Conservation (phyloP, 106 monocot species). For the Dioscorea dumetorum region DNA sequence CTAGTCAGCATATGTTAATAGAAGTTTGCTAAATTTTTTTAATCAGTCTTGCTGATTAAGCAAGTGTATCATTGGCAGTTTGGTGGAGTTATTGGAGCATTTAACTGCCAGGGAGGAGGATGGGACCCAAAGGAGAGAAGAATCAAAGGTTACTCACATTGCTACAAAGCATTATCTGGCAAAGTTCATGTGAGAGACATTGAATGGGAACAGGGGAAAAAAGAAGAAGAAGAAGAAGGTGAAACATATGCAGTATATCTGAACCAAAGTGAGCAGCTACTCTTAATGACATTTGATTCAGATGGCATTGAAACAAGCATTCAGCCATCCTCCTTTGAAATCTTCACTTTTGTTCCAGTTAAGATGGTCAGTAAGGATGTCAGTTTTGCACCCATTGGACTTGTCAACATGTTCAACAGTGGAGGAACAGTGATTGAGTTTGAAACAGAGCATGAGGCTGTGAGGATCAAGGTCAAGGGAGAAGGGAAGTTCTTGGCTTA, state of each 20-base stretch:
- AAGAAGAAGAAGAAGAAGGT: slow-evolving; percentile 18
- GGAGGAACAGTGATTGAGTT: slow-evolving; percentile 30
- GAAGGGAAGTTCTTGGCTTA: slow-evolving; percentile 37
- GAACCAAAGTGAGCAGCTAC: slow-evolving; percentile 25
- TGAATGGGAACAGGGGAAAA: slow-evolving; percentile 49
- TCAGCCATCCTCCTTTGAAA: slow-evolving; percentile 46
- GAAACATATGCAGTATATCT: slow-evolving; percentile 28
- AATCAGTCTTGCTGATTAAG: neutral
- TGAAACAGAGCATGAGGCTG: neutral
- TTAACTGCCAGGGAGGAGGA: slow-evolving; percentile 58
- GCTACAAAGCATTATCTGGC: slow-evolving; percentile 37
- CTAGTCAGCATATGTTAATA: too few relatives aligned
- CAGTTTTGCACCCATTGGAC: slow-evolving; percentile 40
- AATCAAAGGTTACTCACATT: slow-evolving; percentile 30
- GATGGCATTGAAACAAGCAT: slow-evolving; percentile 25
- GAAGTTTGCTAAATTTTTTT: neutral
- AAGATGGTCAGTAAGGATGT: neutral
- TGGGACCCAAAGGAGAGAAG: slow-evolving; percentile 38
- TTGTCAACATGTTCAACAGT: slow-evolving; percentile 43
- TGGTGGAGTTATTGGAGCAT: slow-evolving; percentile 56
- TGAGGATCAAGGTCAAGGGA: slow-evolving; percentile 31
- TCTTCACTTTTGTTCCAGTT: slow-evolving; percentile 37
- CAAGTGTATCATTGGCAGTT: slow-evolving; percentile 13
- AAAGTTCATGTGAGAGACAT: slow-evolving; percentile 27
- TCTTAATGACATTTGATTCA: slow-evolving; percentile 10